Evolutionary conservation across 352 stramenopile species (phyloP).

Genomic region (Phytophthora fragariaefolia): DNA sequence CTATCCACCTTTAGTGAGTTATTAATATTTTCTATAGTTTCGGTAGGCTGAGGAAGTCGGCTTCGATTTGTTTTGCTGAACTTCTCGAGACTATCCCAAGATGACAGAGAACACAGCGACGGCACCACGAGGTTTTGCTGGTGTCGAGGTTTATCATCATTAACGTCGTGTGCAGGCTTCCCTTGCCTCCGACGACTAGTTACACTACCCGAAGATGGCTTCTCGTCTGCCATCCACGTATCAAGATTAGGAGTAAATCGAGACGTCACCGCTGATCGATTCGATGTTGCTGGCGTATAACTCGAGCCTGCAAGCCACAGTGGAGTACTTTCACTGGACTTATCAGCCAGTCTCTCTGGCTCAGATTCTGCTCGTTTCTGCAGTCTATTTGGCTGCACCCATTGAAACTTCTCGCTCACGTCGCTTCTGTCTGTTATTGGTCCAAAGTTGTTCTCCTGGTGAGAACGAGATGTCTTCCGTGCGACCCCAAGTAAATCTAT

Average conservation of each 20-base stretch:
- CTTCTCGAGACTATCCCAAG: conserved; percentile 82
- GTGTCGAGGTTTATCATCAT: conserved; percentile 6
- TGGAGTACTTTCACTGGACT: conserved; percentile 15
- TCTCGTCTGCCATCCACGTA: conserved; percentile 26
- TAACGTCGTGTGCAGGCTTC: conserved; percentile 6
- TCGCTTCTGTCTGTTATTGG: conserved; percentile 1
- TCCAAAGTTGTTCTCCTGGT: conserved; percentile 6
- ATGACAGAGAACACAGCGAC: conserved; percentile 24
- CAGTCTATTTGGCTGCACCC: conserved; percentile 8
- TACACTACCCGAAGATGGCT: conserved; percentile 11
- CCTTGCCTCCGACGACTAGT: conserved; percentile 31
- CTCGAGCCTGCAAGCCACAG: conserved; percentile 22
- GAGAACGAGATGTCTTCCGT: conserved; percentile 45
- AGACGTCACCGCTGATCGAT: conserved; percentile 11
- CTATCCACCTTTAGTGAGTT: neutral
- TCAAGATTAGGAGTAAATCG: conserved; percentile 13
- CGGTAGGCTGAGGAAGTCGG: conserved; percentile 42
- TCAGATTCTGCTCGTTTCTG: conserved; percentile 2
- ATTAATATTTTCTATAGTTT: neutral
- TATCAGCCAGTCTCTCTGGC: conserved; percentile 6
- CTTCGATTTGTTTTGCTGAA: conserved; percentile 81
- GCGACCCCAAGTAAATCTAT: conserved; percentile 50
- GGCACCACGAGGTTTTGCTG: conserved; percentile 5
- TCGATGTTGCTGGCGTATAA: conserved; percentile 9
- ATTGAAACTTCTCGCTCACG: conserved; percentile 1